Evolutionary conservation across 352 stramenopile genomes (phyloP), one percentile per base, ranked within the genome.

Genomic region (Phytophthora gonapodyides): DNA sequence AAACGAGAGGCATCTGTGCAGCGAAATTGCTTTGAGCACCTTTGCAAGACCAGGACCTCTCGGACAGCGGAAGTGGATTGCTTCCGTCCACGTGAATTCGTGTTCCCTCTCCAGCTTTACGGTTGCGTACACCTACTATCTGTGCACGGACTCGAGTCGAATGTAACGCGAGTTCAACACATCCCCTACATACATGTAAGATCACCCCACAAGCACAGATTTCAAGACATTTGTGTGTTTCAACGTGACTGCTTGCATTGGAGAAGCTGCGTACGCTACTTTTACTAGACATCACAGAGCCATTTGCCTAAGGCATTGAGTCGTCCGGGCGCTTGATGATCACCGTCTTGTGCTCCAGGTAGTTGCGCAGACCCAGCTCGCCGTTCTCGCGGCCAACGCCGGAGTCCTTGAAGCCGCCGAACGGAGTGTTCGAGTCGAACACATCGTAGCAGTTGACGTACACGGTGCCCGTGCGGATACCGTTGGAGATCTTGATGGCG

Each of bases 381-480:
- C 87, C 87, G 36, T 81, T 76, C 70, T 96, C 87, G 19, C 87
- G 82, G 46, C 87, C 87, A 31, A 93, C 67, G 19, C 87, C 87
- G 40, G 78, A 91, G 63, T 93, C 72, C 83, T 94, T 93, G 76
- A 83, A 91, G 40, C 87, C 87, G n/a, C 87, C 87, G 46, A 93
- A 96, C 16, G 83, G 79, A 57, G 94, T 90, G 54, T 85, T 80
- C 27, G 71, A 74, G 54, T 95, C 88, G 34, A 94, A 93, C 10
- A 94, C 59, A 40, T 96, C 78, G 70, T 97, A 98, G 71, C 82
- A 96, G 78, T 98, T 99, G 10, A 98, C 81, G 62, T 93, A 96
- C 30, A 98, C 88, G 13, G 96, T 97, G 31, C 94, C 94, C 53
- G 80, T 80, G 51, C 97, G 83, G 11, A 99, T 73, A 5, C 62